These are phyloP conservation scores for Gynostemma pentaphyllum DNA, from an alignment of 306 rosid genomes.

Conservation along the genomic window DNA sequence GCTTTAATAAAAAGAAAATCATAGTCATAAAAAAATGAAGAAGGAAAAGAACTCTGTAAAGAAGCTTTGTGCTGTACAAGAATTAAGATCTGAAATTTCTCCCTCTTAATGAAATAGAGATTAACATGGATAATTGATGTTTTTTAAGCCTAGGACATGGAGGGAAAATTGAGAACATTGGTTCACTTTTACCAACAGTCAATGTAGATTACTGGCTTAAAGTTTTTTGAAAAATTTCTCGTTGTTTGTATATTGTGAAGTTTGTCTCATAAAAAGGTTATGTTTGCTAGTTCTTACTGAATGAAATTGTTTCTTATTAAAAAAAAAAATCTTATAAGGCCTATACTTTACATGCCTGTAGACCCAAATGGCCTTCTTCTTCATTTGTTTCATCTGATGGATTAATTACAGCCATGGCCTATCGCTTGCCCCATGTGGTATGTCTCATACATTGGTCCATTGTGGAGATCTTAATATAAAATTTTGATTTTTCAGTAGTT, in stretches of 20 bases:
- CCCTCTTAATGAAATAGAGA: neutral
- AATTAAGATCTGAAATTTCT: too few species aligned
- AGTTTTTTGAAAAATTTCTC: neutral
- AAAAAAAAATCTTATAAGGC: slow-evolving; percentile 18
- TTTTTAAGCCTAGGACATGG: neutral
- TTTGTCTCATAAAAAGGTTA: neutral
- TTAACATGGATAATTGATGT: neutral
- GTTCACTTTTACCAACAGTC: neutral
- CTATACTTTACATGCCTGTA: slow-evolving; percentile 24
- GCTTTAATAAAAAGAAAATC: too few species aligned
- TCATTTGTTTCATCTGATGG: slow-evolving; percentile 84
- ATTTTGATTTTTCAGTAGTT: neutral
- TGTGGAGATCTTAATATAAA: neutral
- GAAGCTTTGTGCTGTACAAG: too few species aligned
- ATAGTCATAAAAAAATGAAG: too few species aligned
- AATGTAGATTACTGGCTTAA: neutral
- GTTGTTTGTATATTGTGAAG: neutral
- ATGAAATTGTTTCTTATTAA: neutral
- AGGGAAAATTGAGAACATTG: neutral
- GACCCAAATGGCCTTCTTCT: slow-evolving; percentile 98
- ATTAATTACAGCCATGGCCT: slow-evolving; percentile 93
- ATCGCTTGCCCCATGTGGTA: slow-evolving; percentile 97
- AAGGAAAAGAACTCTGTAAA: too few species aligned
- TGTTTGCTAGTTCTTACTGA: neutral
- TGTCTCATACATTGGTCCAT: slow-evolving; percentile 2